These are phyloP conservation scores for Dioszegia hungarica DNA, from an alignment of 768 basidiomycete species.

Conservation along the genomic window DNA sequence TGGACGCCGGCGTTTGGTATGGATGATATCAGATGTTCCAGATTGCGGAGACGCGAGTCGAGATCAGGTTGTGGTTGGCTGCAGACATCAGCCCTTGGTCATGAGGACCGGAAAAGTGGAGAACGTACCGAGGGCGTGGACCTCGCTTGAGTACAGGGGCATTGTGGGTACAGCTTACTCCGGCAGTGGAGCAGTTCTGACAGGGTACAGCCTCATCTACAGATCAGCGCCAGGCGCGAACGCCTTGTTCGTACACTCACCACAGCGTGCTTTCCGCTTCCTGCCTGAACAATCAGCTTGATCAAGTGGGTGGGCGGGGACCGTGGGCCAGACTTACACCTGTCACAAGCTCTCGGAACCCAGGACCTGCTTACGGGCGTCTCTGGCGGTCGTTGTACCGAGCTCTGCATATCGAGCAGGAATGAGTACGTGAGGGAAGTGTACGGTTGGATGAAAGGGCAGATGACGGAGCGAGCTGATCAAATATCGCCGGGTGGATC, in stretches of 20 bases:
- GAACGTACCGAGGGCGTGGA: slow-evolving; percentile 11
- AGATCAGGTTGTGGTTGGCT: slow-evolving; percentile 9
- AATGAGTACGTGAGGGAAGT: no score
- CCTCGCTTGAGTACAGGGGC: slow-evolving; percentile 21
- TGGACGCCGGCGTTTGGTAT: slow-evolving; percentile 6
- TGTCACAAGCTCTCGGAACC: slow-evolving; percentile 8
- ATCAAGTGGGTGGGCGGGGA: no score
- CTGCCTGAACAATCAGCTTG: slow-evolving; percentile 2
- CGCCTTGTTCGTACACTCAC: neutral
- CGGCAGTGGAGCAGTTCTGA: slow-evolving; percentile 11
- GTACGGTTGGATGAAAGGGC: no score
- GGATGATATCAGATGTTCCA: slow-evolving; percentile 18
- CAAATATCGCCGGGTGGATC: no score
- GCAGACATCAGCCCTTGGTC: neutral
- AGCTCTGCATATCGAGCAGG: no score
- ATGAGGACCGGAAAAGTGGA: no score
- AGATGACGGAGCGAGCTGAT: no score
- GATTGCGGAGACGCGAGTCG: slow-evolving; percentile 17
- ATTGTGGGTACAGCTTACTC: slow-evolving; percentile 14
- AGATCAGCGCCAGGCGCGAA: neutral
- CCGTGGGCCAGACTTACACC: slow-evolving; percentile 1
- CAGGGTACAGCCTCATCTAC: slow-evolving; percentile 17
- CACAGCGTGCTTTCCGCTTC: slow-evolving; percentile 20
- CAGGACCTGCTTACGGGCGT: neutral
- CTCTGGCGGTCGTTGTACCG: no score